phyloP scores from a whole-genome alignment of 1,284 basidiomycete genomes.

The Leccinum griseonigrum region DNA sequence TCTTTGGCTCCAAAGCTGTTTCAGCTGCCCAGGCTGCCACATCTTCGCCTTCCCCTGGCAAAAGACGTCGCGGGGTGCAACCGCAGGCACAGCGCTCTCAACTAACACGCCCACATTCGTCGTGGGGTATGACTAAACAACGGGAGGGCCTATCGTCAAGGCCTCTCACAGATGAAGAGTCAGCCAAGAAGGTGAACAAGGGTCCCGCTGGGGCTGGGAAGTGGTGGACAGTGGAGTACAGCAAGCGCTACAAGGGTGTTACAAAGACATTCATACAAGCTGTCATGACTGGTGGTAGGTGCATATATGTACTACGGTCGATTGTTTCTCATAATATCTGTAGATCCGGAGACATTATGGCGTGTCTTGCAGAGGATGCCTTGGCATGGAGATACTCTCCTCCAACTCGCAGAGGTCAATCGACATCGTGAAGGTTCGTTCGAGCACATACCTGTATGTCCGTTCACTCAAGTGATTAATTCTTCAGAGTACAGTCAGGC shows the following conservation, averaged over 20 bases:
- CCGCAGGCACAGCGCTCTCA: constrained; percentile 49
- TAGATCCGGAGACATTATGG: constrained; percentile 70
- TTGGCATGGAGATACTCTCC: constrained; percentile 89
- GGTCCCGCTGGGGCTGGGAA: constrained; percentile 54
- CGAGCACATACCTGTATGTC: not conserved
- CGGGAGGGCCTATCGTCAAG: constrained; percentile 72
- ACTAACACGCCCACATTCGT: constrained; percentile 58
- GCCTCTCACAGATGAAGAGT: constrained; percentile 55
- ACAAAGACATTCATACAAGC: constrained; percentile 79
- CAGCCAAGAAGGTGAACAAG: constrained; percentile 41
- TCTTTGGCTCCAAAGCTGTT: constrained; percentile 90
- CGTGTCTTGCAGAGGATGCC: constrained; percentile 55
- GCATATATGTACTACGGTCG: not conserved
- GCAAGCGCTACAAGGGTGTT: constrained; percentile 75
- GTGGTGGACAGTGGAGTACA: constrained; percentile 88
- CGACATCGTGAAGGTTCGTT: constrained; percentile 76
- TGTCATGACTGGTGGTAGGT: constrained; percentile 76
- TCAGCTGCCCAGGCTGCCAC: constrained; percentile 47
- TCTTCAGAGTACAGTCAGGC: constrained; percentile 74
- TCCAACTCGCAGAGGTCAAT: constrained; percentile 84
- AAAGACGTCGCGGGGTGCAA: constrained; percentile 29
- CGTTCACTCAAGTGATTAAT: not conserved
- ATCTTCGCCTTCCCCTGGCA: constrained; percentile 30
- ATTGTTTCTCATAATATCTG: constrained; percentile 1
- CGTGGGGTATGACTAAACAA: constrained; percentile 61